phyloP scores from a whole-genome alignment of 1,139 yeast species.

The Diutina pseudorugosa region DNA sequence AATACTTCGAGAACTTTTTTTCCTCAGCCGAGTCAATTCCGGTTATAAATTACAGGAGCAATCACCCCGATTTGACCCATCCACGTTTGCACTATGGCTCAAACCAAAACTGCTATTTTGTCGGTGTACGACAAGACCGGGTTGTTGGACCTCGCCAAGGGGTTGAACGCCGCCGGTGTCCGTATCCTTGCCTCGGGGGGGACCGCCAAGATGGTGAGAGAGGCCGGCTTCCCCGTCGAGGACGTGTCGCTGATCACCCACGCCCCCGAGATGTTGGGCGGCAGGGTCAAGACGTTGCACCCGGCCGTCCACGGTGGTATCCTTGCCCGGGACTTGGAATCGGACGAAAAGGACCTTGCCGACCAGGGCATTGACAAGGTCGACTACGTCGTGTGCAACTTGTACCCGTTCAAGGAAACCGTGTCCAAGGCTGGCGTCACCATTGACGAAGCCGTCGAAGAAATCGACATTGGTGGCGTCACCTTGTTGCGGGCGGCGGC shows the following conservation, averaged over 20 bases:
- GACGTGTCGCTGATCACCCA: slow-evolving; percentile 92
- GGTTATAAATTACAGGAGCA: background rate
- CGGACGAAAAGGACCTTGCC: slow-evolving; percentile 78
- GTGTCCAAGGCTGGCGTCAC: slow-evolving; percentile 93
- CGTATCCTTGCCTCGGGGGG: slow-evolving; percentile 96
- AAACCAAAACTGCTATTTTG: slow-evolving; percentile 78
- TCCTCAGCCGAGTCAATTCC: slow-evolving; percentile 1
- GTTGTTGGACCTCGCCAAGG: slow-evolving; percentile 87
- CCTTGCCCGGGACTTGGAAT: slow-evolving; percentile 81
- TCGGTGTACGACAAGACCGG: slow-evolving; percentile 98
- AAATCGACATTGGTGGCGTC: slow-evolving; percentile 97
- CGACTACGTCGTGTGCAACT: slow-evolving; percentile 92
- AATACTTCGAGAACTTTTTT: background rate
- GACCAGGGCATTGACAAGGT: slow-evolving; percentile 90
- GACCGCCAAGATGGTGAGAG: slow-evolving; percentile 87
- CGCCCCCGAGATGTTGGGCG: slow-evolving; percentile 98
- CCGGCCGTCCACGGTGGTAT: slow-evolving; percentile 99
- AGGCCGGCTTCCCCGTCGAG: slow-evolving; percentile 95
- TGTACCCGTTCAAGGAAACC: slow-evolving; percentile 96
- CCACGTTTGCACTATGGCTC: slow-evolving; percentile 16
- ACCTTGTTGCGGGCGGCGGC: slow-evolving; percentile 97
- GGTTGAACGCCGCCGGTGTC: slow-evolving; percentile 76
- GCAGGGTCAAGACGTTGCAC: slow-evolving; percentile 94
- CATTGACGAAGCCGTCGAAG: slow-evolving; percentile 95
- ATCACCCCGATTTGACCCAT: background rate